These are phyloP conservation scores for Tetrastigma voinierianum DNA, from an alignment of 164 flowering plant genomes.

Conservation along the genomic window DNA sequence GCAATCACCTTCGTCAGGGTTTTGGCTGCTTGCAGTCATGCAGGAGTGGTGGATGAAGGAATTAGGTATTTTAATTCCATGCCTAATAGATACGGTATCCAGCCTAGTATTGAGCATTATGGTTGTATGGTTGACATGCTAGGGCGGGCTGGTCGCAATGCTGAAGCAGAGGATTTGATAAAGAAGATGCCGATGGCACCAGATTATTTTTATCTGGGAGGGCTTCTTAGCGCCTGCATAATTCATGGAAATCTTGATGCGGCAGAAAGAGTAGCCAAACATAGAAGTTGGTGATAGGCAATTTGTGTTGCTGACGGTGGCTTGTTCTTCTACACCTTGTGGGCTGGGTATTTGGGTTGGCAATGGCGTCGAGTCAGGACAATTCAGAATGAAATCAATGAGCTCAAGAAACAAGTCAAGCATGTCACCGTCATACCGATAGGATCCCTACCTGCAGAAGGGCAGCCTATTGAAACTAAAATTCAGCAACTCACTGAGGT, in stretches of 20 bases:
- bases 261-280: conserved; percentile 33
- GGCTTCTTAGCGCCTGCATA: conserved; percentile 41
- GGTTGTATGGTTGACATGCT: conserved; percentile 43
- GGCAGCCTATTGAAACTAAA: no score
- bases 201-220: conserved; percentile 30
- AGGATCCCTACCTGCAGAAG: no score
- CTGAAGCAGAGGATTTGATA: conserved; percentile 37
- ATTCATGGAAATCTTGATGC: conserved; percentile 39
- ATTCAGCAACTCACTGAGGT: no score
- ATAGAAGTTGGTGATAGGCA: no score
- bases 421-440: no score
- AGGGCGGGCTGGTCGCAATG: conserved; percentile 30
- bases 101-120: conserved; percentile 39
- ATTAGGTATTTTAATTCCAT: conserved; percentile 25
- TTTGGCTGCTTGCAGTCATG: conserved; percentile 40
- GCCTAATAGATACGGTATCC: conserved; percentile 23
- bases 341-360: no score
- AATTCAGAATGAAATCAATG: no score
- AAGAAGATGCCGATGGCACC: conserved; percentile 38
- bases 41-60: conserved; percentile 37
- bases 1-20: conserved; percentile 38
- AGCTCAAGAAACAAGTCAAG: no score
- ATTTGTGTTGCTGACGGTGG: no score
- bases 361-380: no score
- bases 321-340: no score